Evolutionary conservation across 1,284 basidiomycete species (phyloP), one percentile per base, ranked within the genome.

Genomic region (Fomitopsis schrenkii): DNA sequence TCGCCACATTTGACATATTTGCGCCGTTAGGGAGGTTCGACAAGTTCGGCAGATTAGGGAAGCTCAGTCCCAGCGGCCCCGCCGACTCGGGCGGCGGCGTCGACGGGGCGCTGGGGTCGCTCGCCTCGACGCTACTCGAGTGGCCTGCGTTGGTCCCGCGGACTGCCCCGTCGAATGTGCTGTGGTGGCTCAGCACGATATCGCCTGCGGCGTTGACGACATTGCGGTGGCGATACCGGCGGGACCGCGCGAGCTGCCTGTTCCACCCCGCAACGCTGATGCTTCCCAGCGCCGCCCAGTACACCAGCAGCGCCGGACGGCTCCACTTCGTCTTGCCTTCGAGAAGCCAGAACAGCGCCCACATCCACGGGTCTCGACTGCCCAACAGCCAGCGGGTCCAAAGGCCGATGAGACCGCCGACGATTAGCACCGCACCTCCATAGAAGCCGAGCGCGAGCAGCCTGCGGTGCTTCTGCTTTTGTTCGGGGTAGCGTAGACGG

Each of bases 191-290:
- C 4, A 63, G 54, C 17, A 59, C 33, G 7, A 40, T 3, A n/a
- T 70, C 69, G 22, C 62, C 59, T 36, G 58, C 42, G 38, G 58
- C 59, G 65, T 65, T 50, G 38, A 74, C 69, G 30, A 74, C 69
- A 62, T 74, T 77, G 64, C 83, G 74, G 46, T 83, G 76, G 48
- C 86, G 77, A 66, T 90, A 90, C 64, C 85, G 80, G 60, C 93
- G 79, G 0, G 88, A 87, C 59, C 94, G 80, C 5, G 87, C 87
- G 42, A 97, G 77, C 72, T 96, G 94, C 55, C 94, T 82, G 72
- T 90, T 94, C 97, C 97, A 98, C 0, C 91, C 95, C 3, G 90
- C 94, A 30, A 99, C 91, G 60, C 94, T 95, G 61, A 95, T 80
- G 63, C 83, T 83, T 12, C 91, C 91, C 41, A 98, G 76, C 10